Base-by-base conservation (phyloP, 2,329 filamentous ascomycete genomes). In the Ascochyta viciae-villosae region DNA sequence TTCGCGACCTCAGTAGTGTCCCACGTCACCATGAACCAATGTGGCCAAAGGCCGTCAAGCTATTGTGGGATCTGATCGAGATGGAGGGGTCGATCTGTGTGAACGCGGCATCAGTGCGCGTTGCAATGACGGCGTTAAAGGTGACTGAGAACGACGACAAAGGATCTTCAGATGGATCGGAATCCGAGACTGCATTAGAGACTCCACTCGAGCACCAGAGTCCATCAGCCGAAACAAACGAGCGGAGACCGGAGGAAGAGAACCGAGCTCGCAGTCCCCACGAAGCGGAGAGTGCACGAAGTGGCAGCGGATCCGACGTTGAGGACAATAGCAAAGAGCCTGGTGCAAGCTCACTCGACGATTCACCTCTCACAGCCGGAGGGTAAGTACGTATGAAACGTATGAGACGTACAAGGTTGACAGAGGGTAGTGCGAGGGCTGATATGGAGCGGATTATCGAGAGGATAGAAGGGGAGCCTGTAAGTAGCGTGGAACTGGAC, bases 21-120 rank as follows among this genome's bases (percentile, higher is more conserved):
- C 40, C 33, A 22, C 43, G 48, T 34, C 35, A 45, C 34, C 38
- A 53, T 40, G 23, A 27, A 6, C 22, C 10, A 24, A 49, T 52
- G 35, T 57, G 48, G 48, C 48, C 44, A 6, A 40, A 44, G 12
- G 54, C 49, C 6, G 39, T 57, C 16, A 31, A 34, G 26, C 1
- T 53, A 3, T 6, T 57, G 10, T 16, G 34, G 27, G 27, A 40
- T 10, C 5, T 37, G n/a, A 53, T 57, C 9, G 23, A 43, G 1
- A 13, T 9, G 4, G 19, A 44, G 26, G 49, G 54, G 7, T 34
- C 37, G 6, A 4, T 3, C 2, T 51, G 53, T 26, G 8, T 12
- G 16, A 19, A 34, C 3, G 26, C 10, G 19, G 42, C 42, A 7
- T 26, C 3, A 4, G 26, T 31, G 19, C 37, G 31, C 22, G 39